A percentile compares a stretch with the other conserved stretches of the same genome.
Evolutionary conservation across 768 basidiomycete species (phyloP).

Genomic region (Lactifluus rugatus): DNA sequence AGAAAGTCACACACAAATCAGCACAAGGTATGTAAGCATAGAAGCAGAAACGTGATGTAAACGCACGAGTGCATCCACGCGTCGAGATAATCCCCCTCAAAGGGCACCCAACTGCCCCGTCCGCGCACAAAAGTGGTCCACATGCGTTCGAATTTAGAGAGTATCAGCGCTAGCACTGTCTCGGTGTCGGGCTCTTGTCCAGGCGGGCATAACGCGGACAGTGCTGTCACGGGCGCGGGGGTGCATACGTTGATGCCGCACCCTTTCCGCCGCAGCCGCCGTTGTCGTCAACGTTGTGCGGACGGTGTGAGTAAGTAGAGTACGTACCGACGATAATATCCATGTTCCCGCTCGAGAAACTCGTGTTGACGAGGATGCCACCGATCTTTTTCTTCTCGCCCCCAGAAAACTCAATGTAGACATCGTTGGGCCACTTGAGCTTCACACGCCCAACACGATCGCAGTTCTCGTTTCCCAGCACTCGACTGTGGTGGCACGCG

Average conservation of each 20-base stretch:
- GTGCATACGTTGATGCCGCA: constrained; percentile 86
- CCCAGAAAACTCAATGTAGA: constrained; percentile 58
- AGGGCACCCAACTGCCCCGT: constrained; percentile 67
- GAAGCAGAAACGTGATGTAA: not conserved
- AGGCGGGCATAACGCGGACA: constrained; percentile 54
- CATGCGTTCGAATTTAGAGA: constrained; percentile 67
- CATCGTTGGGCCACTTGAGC: constrained; percentile 96
- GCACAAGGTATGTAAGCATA: not conserved
- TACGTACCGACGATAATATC: constrained; percentile 73
- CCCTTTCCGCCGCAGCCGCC: constrained; percentile 37
- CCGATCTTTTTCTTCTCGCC: constrained; percentile 68
- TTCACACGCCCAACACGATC: constrained; percentile 47
- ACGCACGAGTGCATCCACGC: constrained; percentile 91
- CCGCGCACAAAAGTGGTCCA: constrained; percentile 63
- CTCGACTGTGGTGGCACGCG: constrained; percentile 53
- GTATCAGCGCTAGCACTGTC: constrained; percentile 58
- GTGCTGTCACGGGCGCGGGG: constrained; percentile 69
- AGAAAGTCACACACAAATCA: too few species aligned
- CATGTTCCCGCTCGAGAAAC: constrained; percentile 60
- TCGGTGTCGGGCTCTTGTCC: constrained; percentile 52
- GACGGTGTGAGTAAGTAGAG: not conserved
- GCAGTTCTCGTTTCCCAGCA: constrained; percentile 30
- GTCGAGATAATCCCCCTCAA: constrained; percentile 68
- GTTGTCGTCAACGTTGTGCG: not conserved
- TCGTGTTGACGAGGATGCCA: constrained; percentile 85